Conservation (phyloP, 768 basidiomycete genomes). For the Kwoniella heveanensis region DNA sequence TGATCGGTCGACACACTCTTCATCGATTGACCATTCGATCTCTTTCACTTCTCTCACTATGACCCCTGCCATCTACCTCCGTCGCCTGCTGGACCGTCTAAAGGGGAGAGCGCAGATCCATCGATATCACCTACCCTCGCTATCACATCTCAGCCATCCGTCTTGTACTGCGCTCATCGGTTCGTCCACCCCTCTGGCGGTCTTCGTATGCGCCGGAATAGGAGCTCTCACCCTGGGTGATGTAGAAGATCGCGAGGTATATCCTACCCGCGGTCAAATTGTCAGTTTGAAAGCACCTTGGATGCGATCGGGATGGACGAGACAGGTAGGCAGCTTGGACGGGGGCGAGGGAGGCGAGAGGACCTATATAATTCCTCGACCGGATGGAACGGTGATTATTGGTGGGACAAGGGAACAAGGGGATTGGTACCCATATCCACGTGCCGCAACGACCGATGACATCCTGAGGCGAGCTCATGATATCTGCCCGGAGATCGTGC, state of each 20-base stretch:
- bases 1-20: too few relatives aligned
- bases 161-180: slow-evolving; percentile 30
- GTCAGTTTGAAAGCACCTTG: slow-evolving; percentile 49
- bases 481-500: slow-evolving; percentile 48
- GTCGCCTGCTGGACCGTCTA: slow-evolving; percentile 40
- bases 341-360: slow-evolving; percentile 52
- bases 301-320: slow-evolving; percentile 51
- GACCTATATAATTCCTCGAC: slow-evolving; percentile 56
- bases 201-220: slow-evolving; percentile 54
- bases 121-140: slow-evolving; percentile 36
- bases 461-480: slow-evolving; percentile 48
- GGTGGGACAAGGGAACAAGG: slow-evolving; percentile 55
- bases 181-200: slow-evolving; percentile 14
- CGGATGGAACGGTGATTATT: slow-evolving; percentile 54
- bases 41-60: slow-evolving; percentile 56
- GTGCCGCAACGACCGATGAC: slow-evolving; percentile 36
- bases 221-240: slow-evolving; percentile 51
- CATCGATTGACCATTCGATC: slow-evolving; percentile 42
- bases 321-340: slow-evolving; percentile 43
- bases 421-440: slow-evolving; percentile 53
- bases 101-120: slow-evolving; percentile 36
- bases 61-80: slow-evolving; percentile 50
- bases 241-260: slow-evolving; percentile 46
- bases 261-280: slow-evolving; percentile 55
- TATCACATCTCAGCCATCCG: slow-evolving; percentile 30